Base-by-base conservation (phyloP, 2,329 filamentous ascomycete genomes). In the Aspergillus sp. region DNA sequence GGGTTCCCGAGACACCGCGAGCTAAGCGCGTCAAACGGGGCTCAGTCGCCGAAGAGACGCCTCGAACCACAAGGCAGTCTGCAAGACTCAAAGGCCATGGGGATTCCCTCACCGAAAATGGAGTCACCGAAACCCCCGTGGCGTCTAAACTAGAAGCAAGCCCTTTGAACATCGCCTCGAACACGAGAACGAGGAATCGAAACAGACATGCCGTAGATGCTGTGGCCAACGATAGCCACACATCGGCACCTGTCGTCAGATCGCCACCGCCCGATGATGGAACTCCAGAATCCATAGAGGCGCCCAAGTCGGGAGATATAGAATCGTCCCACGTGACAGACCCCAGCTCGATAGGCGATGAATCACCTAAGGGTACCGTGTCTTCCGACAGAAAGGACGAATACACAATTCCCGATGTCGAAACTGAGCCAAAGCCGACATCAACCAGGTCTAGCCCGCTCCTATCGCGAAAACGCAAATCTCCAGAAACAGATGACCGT, bases 51-150 rank as follows among this genome's bases (percentile, higher is more conserved):
- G 70, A 74, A 48, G 75, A 77, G 62, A 72, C 71, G 4, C 73
- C 71, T 15, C 66, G 71, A 47, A 72, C 74, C 28, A 75, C 74
- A 22, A 71, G 76, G 48, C 71, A 73, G 61, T 78, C 76, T 15
- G 69, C 74, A 34, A 71, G 75, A 60, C 62, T 75, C 15, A 74
- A 70, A 61, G 65, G 69, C 6, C 67, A 68, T 43, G 62, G 58
- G 31, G 56, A 64, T n/a, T 56, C 63, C 41, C 60, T 64, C 13
- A 57, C 61, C n/a, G 67, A 71, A 22, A 64, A 69, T 41, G 64
- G 50, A 15, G 56, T 61, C 3, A 49, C 66, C 3, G 64, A 66
- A n/a, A 49, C 50, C 41, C 41, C 34, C 4, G 38, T 25, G 19
- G 25, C 45, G 17, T 15, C 56, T 11, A 69, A 68, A 34, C 49